Evolutionary conservation across 208 protist genomes (phyloP), one percentile per base, ranked within the genome.

Genomic region (Endotrypanum monterogeii): DNA sequence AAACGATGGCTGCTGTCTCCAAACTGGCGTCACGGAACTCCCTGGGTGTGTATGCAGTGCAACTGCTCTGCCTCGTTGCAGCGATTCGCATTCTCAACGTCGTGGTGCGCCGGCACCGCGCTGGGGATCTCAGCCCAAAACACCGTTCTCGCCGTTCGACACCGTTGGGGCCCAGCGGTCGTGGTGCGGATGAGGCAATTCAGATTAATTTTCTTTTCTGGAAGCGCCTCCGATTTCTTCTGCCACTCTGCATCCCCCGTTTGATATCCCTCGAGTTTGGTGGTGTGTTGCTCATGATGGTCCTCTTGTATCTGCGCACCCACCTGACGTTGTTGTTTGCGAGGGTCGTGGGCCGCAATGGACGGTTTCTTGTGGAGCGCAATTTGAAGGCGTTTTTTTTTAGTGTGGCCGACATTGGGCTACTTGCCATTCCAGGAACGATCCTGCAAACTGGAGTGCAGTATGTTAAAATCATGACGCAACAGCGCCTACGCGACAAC

Each of bases 391-490:
- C 60, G 16, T 93, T 97, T 76, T 37, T 92, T 46, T 87, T 84
- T 80, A 82, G 85, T 35, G 73, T 97, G 20, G 73, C 73, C 2
- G 90, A 96, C 77, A 75, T 95, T 57, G 88, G 71, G 14, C 35
- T 95, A 12, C 84, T 91, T 16, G 78, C 85, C 8, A 88, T 97
- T 28, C 93, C 93, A 1, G 80, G 85, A 16, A 85, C 91, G 1
- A 84, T 94, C 4, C 76, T 89, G 18, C 70, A 89, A 30, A 80
- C 92, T 61, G 88, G 88, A 6, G 80, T 93, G 46, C 72, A 83
- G 50, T 95, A 95, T 72, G 84, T 85, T 48, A 92, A 86, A 51
- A 82, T 86, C 18, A 88, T 90, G 73, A 67, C 95, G 39, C 84
- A 93, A 73, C 80, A 85, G 60, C 78, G 83, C 32, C 87, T 95